These are phyloP conservation scores for Conticribra weissflogii DNA, from an alignment of 108 stramenopile genomes.

Conservation along the genomic window DNA sequence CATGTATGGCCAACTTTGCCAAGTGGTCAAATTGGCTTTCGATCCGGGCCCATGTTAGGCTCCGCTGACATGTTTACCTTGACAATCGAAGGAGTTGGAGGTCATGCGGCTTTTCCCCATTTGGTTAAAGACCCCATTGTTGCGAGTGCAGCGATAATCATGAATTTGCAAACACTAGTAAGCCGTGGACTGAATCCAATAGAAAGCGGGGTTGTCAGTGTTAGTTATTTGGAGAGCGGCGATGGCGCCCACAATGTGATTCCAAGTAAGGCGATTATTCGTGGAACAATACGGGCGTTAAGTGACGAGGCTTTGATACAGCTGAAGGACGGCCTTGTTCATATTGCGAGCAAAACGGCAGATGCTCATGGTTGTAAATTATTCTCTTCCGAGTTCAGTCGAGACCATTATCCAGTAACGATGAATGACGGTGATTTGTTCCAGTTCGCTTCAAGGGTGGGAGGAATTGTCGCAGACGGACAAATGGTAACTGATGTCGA, in stretches of 20 bases:
- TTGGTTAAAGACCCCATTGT: constrained; percentile 87
- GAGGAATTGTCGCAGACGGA: constrained; percentile 61
- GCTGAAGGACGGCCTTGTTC: constrained; percentile 64
- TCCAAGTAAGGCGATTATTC: constrained; percentile 59
- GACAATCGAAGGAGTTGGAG: constrained; percentile 83
- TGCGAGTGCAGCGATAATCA: constrained; percentile 74
- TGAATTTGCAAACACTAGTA: constrained; percentile 87
- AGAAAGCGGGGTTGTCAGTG: constrained; percentile 73
- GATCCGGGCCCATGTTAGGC: constrained; percentile 83
- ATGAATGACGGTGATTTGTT: constrained; percentile 81
- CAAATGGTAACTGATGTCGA: constrained; percentile 54
- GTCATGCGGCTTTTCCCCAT: constrained; percentile 94
- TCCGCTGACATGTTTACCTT: constrained; percentile 86
- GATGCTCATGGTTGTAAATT: constrained; percentile 76
- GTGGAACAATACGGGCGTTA: constrained; percentile 89
- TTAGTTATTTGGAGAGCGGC: constrained; percentile 75
- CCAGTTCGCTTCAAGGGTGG: constrained; percentile 69
- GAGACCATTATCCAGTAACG: constrained; percentile 89
- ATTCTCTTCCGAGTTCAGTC: constrained; percentile 57
- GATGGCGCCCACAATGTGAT: constrained; percentile 84
- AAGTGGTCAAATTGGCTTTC: constrained; percentile 71
- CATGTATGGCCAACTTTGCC: constrained; percentile 75
- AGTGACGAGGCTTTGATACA: constrained; percentile 65
- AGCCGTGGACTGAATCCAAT: constrained; percentile 72
- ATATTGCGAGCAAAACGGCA: constrained; percentile 63